Percentiles rank a stretch among this genome's conserved stretches.
Evolutionary conservation across 345 rosid genomes (phyloP).

Genomic region (Heritiera fomes): DNA sequence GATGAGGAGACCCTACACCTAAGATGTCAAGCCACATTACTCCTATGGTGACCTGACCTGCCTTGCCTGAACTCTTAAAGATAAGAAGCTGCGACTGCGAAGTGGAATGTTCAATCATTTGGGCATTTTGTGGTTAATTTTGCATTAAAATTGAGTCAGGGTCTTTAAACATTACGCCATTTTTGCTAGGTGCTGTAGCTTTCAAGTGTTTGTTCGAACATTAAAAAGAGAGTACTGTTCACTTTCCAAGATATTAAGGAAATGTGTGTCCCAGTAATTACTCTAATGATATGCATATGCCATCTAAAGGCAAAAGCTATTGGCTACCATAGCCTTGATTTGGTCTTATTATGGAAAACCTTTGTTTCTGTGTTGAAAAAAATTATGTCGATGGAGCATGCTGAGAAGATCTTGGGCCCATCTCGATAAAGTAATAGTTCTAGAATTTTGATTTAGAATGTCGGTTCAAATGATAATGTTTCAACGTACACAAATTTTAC

Average conservation of each 20-base stretch:
- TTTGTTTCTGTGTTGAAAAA: not conserved
- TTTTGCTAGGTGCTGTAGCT: not conserved
- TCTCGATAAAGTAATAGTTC: not conserved
- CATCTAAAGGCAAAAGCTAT: not conserved
- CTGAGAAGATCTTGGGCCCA: not conserved
- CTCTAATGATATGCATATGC: not conserved
- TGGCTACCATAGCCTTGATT: not conserved
- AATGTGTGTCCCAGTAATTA: not conserved
- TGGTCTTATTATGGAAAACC: not conserved
- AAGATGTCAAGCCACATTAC: not conserved
- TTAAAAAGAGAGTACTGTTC: not conserved
- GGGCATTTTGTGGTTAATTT: not conserved
- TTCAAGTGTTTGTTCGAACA: slow-evolving; percentile 8
- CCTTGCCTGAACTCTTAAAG: not conserved
- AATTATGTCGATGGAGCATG: not conserved
- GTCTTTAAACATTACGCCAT: not conserved
- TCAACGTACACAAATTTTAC: too few relatives aligned
- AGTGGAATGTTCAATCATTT: not conserved
- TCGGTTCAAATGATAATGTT: too few relatives aligned
- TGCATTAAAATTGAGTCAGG: not conserved
- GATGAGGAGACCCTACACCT: not conserved
- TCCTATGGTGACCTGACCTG: not conserved
- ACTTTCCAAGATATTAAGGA: not conserved
- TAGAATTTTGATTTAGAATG: too few relatives aligned
- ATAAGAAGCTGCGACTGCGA: not conserved